Base-by-base conservation (phyloP, 202 grass and related monocot genomes). In the Zoysia matrella region DNA sequence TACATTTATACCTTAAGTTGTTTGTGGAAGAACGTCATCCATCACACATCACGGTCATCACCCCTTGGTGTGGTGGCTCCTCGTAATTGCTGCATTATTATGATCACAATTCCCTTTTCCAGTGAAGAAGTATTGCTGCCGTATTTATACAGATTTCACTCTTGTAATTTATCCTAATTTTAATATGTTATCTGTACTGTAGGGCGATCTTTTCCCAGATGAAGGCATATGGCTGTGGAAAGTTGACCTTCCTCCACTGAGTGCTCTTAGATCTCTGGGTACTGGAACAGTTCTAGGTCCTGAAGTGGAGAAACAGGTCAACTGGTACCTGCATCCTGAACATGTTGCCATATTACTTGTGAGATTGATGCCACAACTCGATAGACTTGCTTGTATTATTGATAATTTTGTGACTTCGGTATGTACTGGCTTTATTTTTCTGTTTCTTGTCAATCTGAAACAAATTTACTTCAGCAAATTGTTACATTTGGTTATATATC, bases 151-250 rank as follows among this genome's bases (percentile, higher is more conserved):
- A 42, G 5, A 45, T 15, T 48, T 55, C 6, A 2, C 47, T 16
- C 14, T 72, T 75, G 52, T 82, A 52, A 62, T 82, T 85, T 12
- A 30, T 30, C 22, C 22, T 30, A 30, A 30, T 30, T 30, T 30
- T 80, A 46, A 74, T 90, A 42, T 76, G 49, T 89, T 83, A 6
- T 86, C 47, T 93, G 72, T 57, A 70, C 56, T 65, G 72, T 83
- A 77, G 22, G 96, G 90, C 82, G 87, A 98, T 88, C 89, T 98
- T 56, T 92, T 98, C 73, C 96, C 91, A 55, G 92, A 95, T 51
- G 92, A 98, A 93, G 90, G 87, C 76, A 83, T 98, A 80, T 98
- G 96, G 92, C 75, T 78, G 75, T 98, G 96, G 96, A 93, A 85
- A 90, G 87, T 82, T 42, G 89, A 95, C 82, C 84, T 95, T 81